Conservation (phyloP, 2,329 filamentous ascomycete species). For the Ophiostoma himal-ulmi region DNA sequence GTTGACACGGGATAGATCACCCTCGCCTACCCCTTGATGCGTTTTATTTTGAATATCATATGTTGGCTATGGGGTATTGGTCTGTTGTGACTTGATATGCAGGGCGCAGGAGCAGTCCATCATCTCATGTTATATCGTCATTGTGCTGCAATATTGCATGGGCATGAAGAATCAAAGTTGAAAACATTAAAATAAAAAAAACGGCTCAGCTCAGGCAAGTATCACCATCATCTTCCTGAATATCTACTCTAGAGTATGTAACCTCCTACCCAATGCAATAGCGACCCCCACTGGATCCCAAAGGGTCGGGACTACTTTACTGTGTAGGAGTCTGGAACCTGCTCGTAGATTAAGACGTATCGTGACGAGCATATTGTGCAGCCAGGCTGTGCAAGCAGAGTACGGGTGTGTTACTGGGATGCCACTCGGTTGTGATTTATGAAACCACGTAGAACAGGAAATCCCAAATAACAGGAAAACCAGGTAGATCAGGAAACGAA, state of each 20-base stretch:
- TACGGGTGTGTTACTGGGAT: neutral
- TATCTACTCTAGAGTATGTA: neutral
- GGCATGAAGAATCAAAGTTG: neutral
- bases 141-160: neutral
- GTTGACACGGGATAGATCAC: neutral
- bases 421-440: neutral
- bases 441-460: neutral
- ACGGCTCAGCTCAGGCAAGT: neutral
- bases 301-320: neutral
- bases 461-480: too few relatives aligned
- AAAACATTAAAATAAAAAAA: neutral
- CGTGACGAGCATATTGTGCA: constrained; percentile 2
- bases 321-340: neutral
- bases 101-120: neutral
- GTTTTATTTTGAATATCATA: neutral
- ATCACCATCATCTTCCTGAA: neutral
- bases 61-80: neutral
- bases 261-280: neutral
- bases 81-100: neutral
- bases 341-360: neutral
- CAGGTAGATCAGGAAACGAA: neutral
- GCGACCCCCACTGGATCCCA: constrained; percentile 6
- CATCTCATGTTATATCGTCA: neutral
- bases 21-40: neutral
- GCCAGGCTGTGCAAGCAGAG: neutral